Evolutionary conservation across 1,284 basidiomycete genomes (phyloP).

Genomic region (Gymnopus androsaceus): DNA sequence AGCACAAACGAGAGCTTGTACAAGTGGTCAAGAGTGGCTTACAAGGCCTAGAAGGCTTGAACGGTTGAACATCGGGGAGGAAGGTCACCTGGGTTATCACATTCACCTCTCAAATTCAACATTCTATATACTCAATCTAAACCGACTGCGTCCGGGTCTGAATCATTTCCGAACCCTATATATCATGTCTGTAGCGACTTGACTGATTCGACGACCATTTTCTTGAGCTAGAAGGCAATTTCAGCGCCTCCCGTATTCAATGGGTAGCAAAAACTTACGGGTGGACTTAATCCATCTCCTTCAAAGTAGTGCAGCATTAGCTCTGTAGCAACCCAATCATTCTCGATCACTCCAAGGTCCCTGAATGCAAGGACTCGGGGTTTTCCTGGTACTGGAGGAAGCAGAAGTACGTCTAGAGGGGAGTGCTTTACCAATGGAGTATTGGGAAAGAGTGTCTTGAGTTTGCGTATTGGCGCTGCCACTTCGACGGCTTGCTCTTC

Average conservation of each 20-base stretch:
- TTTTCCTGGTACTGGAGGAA: conserved; percentile 51
- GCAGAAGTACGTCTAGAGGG: conserved; percentile 68
- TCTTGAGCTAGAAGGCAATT: conserved; percentile 43
- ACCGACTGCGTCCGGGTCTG: too few species aligned
- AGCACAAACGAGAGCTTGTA: too few species aligned
- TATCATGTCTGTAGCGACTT: conserved; percentile 11
- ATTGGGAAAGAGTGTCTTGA: conserved; percentile 77
- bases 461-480: conserved; percentile 65
- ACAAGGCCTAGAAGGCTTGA: neutral
- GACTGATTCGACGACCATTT: conserved; percentile 34
- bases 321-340: conserved; percentile 72
- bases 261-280: conserved; percentile 46
- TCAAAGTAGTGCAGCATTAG: conserved; percentile 77
- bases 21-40: too few species aligned
- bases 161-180: too few species aligned
- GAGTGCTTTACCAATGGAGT: conserved; percentile 63
- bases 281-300: conserved; percentile 67
- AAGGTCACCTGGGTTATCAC: conserved; percentile 2
- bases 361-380: conserved; percentile 65
- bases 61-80: neutral
- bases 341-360: conserved; percentile 70
- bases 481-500: conserved; percentile 57
- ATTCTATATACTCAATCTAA: too few species aligned
- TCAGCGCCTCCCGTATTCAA: neutral
- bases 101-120: neutral